Base-by-base conservation (phyloP, 805 yeast genomes). In the Lipomyces spencermartinsiae region DNA sequence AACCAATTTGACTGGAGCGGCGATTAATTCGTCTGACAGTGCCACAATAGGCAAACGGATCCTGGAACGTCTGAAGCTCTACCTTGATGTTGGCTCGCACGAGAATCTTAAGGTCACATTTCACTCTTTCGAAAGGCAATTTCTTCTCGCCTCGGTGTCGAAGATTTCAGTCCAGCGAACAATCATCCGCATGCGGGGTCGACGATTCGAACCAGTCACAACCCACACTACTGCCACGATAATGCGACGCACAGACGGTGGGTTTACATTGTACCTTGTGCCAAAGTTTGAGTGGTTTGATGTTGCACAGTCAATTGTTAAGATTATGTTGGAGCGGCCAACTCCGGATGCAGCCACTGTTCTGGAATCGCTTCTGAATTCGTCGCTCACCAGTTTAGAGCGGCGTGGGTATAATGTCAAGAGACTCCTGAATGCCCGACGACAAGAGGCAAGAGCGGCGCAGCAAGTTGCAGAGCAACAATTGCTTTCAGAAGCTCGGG, bases 331-430 rank as follows among this genome's bases (percentile, higher is more conserved):
- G 4, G 65, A 68, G 35, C 57, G 72, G 34, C 81, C 82, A 0
- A 77, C 75, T 22, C 81, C 81, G 3, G 83, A 80, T 46, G 74
- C 79, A 1, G 79, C 76, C 4, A 74, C 81, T 29, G 77, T 80
- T 5, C 64, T 80, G 10, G 82, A 80, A 59, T 71, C 79, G 29
- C 76, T 78, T 56, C 73, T 80, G n/a, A 73, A 73, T 35, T 69
- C 77, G 8, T 69, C 75, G 14, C 69, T 80, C 57, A 64, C 66
- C 12, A 61, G 74, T 19, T 73, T 80, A 49, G 78, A 78, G 66
- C 64, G 74, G 55, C 79, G 81, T 58, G 83, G 83, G 10, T 80
- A 78, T 69, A 78, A 80, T 69, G 81, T 80, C 10, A 73, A 74
- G 33, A 67, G 81, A 29, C 67, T 80, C 33, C 71, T 78, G 43